Evolutionary conservation across 495 filamentous ascomycete species (phyloP), one percentile per base, ranked within the genome.

Genomic region (Trypethelium eluteriae): DNA sequence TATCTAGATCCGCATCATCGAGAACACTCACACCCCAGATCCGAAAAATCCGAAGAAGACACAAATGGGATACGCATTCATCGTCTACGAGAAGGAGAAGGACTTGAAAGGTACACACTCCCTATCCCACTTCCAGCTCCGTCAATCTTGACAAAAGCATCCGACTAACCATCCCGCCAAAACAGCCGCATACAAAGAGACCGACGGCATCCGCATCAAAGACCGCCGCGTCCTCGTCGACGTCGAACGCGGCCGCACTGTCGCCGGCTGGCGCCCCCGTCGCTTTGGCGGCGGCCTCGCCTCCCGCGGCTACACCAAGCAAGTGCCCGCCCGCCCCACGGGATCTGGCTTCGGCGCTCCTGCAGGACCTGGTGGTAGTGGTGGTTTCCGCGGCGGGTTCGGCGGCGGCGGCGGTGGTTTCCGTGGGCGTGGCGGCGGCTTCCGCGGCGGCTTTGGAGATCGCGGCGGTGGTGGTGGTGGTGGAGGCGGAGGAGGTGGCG

Each of bases 31-130:
- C 71, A 84, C 84, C 69, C 81, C 88, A 64, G 87, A 87, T 64
- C 82, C 84, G 3, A 92, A 90, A 70, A 87, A 87, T 74, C 85
- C 86, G 64, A 93, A 92, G 75, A 96, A 95, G 78, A 82, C 86
- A 56, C 88, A 94, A 75, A 84, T 86, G 70, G 94, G 94, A 68
- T 98, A 98, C 79, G 94, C 92, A 67, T 98, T 98, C 76, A 88
- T 98, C 71, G 92, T 97, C 61, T 98, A 92, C 76, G 93, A 98
- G 78, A 87, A 91, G 73, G 94, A 98, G 77, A 93, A 93, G 79
- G 94, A 98, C 74, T 97, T 98, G 95, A 97, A 96, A 88, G 93
- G 94, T 96, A 96, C 82, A 78, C 70, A n/a, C 53, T 18, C 18
- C 32, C n/a, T n/a, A 5, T 4, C 3, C 7, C 32, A 11, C 53